Conservation (phyloP, 1,139 yeast genomes). For the Protomyces arabidopsidicola region DNA sequence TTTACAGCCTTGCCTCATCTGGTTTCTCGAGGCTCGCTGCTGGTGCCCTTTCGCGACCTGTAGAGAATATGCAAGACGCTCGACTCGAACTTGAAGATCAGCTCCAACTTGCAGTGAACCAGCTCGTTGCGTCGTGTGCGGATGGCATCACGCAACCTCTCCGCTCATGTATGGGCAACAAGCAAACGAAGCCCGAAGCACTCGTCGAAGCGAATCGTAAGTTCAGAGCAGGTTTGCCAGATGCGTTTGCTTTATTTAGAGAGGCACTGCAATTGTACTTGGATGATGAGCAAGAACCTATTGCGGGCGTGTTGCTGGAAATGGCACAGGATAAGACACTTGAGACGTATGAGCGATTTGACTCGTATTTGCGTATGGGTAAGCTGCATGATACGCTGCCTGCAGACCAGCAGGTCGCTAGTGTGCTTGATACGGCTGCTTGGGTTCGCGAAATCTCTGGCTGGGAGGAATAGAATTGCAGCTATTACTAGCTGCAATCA, state of each 20-base stretch:
- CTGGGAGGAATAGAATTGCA: background rate
- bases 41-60: slow-evolving; percentile 10
- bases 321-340: slow-evolving; percentile 18
- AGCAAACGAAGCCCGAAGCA: slow-evolving; percentile 3
- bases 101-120: slow-evolving; percentile 10
- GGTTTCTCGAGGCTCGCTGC: slow-evolving; percentile 10
- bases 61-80: slow-evolving; percentile 25
- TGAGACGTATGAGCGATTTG: slow-evolving; percentile 24
- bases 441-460: background rate
- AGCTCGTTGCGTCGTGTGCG: slow-evolving; percentile 6
- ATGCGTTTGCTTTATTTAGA: slow-evolving; percentile 7
- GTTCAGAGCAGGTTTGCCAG: slow-evolving; percentile 22
- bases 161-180: slow-evolving; percentile 21
- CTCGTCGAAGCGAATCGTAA: slow-evolving; percentile 15
- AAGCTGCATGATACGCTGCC: background rate
- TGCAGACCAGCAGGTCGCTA: background rate
- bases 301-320: slow-evolving; percentile 11
- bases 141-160: slow-evolving; percentile 18
- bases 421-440: background rate
- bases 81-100: slow-evolving; percentile 21
- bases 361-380: background rate
- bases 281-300: slow-evolving; percentile 1
- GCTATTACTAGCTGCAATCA: too few species aligned
- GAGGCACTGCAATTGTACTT: slow-evolving; percentile 4
- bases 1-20: slow-evolving; percentile 14